Conservation (phyloP, 164 flowering plant genomes). For the Kingdonia uniflora region DNA sequence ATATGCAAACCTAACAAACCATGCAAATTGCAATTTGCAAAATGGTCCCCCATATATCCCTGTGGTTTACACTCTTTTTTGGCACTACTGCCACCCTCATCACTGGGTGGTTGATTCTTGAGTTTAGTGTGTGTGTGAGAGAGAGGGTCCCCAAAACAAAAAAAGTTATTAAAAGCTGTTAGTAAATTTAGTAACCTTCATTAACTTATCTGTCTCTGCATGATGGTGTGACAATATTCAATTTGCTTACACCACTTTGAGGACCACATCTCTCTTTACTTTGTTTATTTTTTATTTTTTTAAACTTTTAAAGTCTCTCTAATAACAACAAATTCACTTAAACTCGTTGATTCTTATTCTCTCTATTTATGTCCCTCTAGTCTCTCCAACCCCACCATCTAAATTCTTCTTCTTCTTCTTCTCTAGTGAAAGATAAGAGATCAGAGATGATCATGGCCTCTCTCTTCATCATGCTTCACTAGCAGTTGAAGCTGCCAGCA, state of each 20-base stretch:
- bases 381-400: neutral
- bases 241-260: conserved; percentile 22
- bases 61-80: conserved; percentile 9
- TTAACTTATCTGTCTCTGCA: conserved; percentile 8
- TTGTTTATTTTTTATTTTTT: conserved; percentile 7
- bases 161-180: conserved; percentile 13
- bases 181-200: conserved; percentile 11
- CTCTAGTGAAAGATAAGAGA: neutral
- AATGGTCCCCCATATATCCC: conserved; percentile 18
- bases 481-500: conserved; percentile 88
- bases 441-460: neutral
- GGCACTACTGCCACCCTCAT: no score
- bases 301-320: conserved; percentile 5
- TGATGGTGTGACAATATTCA: conserved; percentile 47
- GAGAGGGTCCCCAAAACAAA: conserved; percentile 14
- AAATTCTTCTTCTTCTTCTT: neutral
- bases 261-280: conserved; percentile 34
- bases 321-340: conserved; percentile 5
- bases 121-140: conserved; percentile 10
- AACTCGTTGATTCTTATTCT: neutral
- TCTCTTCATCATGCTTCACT: conserved; percentile 25
- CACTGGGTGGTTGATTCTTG: conserved; percentile 7
- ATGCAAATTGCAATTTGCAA: conserved; percentile 12
- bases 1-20: conserved; percentile 12
- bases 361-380: conserved; percentile 23